Conservation (phyloP, 2,329 filamentous ascomycete species). For the Fusarium stilboides region DNA sequence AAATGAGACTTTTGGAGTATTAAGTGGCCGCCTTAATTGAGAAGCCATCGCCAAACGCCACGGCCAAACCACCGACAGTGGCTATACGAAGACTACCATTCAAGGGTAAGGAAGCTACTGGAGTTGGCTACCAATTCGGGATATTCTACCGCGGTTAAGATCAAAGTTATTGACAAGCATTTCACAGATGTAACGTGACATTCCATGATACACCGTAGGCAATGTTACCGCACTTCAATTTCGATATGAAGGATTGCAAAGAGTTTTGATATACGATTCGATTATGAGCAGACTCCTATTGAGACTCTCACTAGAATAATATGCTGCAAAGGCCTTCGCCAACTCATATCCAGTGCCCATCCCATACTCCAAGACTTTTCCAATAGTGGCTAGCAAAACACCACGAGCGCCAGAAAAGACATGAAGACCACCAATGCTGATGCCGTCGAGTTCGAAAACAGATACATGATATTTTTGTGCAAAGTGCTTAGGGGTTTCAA, state of each 20-base stretch:
- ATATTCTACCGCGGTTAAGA: too few relatives aligned
- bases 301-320: conserved; percentile 18
- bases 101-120: too few relatives aligned
- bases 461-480: conserved; percentile 7
- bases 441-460: conserved; percentile 5
- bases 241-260: not conserved
- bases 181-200: not conserved
- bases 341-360: conserved; percentile 6
- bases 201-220: not conserved
- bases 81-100: too few relatives aligned
- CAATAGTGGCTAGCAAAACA: not conserved
- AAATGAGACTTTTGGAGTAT: too few relatives aligned
- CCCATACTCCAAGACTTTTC: conserved; percentile 15
- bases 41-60: too few relatives aligned
- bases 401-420: conserved; percentile 2
- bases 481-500: conserved; percentile 23
- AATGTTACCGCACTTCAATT: not conserved
- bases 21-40: too few relatives aligned
- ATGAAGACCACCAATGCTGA: conserved; percentile 6
- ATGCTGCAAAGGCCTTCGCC: conserved; percentile 10
- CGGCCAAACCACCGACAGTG: too few relatives aligned
- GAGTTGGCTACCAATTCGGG: too few relatives aligned
- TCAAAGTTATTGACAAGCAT: too few relatives aligned
- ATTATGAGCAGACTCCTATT: conserved; percentile 14
- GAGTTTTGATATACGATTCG: conserved; percentile 2